Evolutionary conservation across 805 yeast species (phyloP).

Genomic region (Suhomyces canberraensis): DNA sequence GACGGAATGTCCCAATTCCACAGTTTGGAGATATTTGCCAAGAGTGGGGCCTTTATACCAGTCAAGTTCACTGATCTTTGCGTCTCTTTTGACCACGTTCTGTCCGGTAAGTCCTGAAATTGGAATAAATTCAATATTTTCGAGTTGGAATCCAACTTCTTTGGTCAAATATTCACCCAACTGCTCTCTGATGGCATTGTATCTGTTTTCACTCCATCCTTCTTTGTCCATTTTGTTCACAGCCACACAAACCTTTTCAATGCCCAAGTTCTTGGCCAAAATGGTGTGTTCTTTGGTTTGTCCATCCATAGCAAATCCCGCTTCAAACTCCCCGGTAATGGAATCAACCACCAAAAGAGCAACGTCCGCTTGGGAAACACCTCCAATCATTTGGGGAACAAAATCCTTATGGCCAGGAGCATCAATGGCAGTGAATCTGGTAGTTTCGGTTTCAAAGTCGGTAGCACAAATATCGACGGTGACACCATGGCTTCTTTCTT

Average conservation of each 20-base stretch:
- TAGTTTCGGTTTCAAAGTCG: conserved; percentile 52
- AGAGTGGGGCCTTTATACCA: conserved; percentile 52
- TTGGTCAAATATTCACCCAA: conserved; percentile 48
- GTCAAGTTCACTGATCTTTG: conserved; percentile 23
- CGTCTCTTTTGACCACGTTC: conserved; percentile 52
- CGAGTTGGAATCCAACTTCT: conserved; percentile 48
- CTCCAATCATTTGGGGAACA: conserved; percentile 84
- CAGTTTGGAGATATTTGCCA: conserved; percentile 38
- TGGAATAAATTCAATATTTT: conserved; percentile 55
- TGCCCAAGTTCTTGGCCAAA: conserved; percentile 64
- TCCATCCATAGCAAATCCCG: conserved; percentile 64
- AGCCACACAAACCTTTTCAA: conserved; percentile 57
- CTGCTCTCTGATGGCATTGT: conserved; percentile 46
- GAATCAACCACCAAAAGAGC: conserved; percentile 73
- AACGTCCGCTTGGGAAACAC: conserved; percentile 74
- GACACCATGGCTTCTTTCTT: conserved; percentile 74
- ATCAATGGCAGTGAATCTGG: conserved; percentile 68
- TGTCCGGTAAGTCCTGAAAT: conserved; percentile 67
- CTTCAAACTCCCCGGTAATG: conserved; percentile 62
- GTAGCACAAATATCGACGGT: conserved; percentile 77
- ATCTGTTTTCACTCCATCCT: conserved; percentile 54
- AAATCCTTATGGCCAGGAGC: conserved; percentile 85
- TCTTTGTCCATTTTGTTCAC: conserved; percentile 70
- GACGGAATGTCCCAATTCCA: conserved; percentile 15
- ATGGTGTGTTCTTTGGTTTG: conserved; percentile 78